Percentiles rank a stretch among this genome's conserved stretches.
Evolutionary conservation across 2,329 filamentous ascomycete species (phyloP).

Genomic region (Dendryphion nanum): DNA sequence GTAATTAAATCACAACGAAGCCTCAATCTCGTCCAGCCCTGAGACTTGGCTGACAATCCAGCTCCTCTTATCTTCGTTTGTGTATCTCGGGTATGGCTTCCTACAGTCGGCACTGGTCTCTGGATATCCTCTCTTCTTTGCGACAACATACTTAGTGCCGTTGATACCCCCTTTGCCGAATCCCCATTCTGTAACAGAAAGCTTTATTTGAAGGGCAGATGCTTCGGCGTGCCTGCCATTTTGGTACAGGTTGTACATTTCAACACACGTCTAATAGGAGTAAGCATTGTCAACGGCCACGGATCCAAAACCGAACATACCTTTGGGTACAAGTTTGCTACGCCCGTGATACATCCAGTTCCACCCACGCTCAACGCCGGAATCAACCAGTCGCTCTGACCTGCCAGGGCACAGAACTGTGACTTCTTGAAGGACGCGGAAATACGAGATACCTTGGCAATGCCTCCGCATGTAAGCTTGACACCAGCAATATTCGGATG

Average conservation of each 20-base stretch:
- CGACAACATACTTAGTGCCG: slow-evolving; percentile 61
- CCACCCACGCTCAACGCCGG: slow-evolving; percentile 59
- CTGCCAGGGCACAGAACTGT: slow-evolving; percentile 41
- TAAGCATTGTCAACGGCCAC: background rate
- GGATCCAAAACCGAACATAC: slow-evolving; percentile 12
- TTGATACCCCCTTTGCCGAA: slow-evolving; percentile 61
- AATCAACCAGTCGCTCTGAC: slow-evolving; percentile 49
- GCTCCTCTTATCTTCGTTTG: slow-evolving; percentile 45
- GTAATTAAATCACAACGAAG: slow-evolving; percentile 21
- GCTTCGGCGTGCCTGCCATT: slow-evolving; percentile 51
- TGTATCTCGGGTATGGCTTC: slow-evolving; percentile 54
- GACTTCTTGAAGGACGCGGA: slow-evolving; percentile 36
- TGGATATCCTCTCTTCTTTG: slow-evolving; percentile 54
- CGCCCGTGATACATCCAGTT: slow-evolving; percentile 61
- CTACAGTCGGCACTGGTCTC: slow-evolving; percentile 53
- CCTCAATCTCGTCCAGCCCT: slow-evolving; percentile 30
- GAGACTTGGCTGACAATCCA: slow-evolving; percentile 44
- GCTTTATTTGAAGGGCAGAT: slow-evolving; percentile 49
- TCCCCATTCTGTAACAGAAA: slow-evolving; percentile 55
- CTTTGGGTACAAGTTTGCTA: slow-evolving; percentile 62
- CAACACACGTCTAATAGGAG: slow-evolving; percentile 42
- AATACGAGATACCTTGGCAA: slow-evolving; percentile 44
- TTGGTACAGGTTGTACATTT: slow-evolving; percentile 48
- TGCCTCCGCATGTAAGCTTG: slow-evolving; percentile 39
- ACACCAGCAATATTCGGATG: slow-evolving; percentile 39